Evolutionary conservation across 306 rosid genomes (phyloP).

Genomic region (Sicyos edulis): DNA sequence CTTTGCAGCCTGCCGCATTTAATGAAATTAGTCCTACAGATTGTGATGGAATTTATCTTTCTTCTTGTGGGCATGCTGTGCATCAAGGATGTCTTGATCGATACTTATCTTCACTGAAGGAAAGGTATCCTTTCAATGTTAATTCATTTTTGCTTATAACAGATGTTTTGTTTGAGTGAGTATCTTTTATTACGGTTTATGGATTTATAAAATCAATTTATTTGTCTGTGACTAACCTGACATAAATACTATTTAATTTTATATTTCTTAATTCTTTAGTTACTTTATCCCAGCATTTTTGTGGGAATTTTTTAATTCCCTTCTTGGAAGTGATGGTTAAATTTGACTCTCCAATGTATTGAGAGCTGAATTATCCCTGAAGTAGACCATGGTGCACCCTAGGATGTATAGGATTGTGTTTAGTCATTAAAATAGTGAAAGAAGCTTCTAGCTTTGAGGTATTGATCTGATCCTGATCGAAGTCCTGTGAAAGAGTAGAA

Average conservation of each 20-base stretch:
- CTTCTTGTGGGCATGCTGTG: constrained; percentile 98
- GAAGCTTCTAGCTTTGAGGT: constrained; percentile 1
- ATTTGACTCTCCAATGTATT: not conserved
- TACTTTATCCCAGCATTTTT: no score
- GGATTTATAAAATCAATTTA: not conserved
- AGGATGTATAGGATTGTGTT: not conserved
- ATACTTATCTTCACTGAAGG: constrained; percentile 76
- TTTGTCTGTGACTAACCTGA: not conserved
- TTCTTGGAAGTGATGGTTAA: not conserved
- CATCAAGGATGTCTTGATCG: constrained; percentile 93
- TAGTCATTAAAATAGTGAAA: not conserved
- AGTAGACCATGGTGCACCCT: not conserved
- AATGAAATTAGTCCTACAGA: constrained; percentile 73
- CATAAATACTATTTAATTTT: not conserved
- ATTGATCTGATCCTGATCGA: not conserved
- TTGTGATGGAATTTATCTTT: constrained; percentile 83
- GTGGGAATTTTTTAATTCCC: constrained; percentile 1
- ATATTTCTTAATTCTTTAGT: no score
- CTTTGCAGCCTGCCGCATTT: constrained; percentile 34
- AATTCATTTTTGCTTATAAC: constrained; percentile 9
- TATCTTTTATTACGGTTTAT: constrained; percentile 8
- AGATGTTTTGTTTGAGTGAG: constrained; percentile 6
- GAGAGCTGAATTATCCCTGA: not conserved
- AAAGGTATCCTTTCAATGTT: constrained; percentile 47
- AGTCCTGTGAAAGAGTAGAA: not conserved